phyloP scores from a whole-genome alignment of 805 yeast genomes.

The Lipomyces sp. region DNA sequence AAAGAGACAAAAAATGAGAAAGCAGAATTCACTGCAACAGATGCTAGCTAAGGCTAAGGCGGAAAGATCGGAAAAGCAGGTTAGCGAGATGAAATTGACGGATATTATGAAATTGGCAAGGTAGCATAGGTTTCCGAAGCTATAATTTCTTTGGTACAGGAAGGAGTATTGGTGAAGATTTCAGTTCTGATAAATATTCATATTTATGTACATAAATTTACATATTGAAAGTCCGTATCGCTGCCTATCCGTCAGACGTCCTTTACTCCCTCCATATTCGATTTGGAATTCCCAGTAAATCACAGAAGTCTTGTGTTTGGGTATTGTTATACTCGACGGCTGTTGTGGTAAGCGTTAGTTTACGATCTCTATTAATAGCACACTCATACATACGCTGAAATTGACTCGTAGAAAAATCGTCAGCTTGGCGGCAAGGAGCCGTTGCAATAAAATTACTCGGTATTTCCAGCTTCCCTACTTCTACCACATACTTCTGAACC shows the following conservation, averaged over 20 bases:
- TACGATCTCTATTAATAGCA: not conserved
- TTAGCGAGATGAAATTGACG: slow-evolving; percentile 21
- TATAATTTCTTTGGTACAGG: not conserved
- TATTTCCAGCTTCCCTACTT: slow-evolving; percentile 37
- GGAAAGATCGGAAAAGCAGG: slow-evolving; percentile 17
- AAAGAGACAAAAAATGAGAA: slow-evolving; percentile 32
- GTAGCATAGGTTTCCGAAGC: not conserved
- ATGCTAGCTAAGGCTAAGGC: slow-evolving; percentile 36
- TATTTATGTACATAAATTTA: not conserved
- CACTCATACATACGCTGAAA: slow-evolving; percentile 4
- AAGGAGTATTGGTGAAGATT: not conserved
- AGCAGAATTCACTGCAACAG: slow-evolving; percentile 31
- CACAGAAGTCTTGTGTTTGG: slow-evolving; percentile 43
- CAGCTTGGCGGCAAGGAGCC: slow-evolving; percentile 25
- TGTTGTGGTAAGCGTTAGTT: not conserved
- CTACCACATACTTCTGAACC: slow-evolving; percentile 43
- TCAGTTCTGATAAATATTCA: not conserved
- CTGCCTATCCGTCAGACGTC: not conserved
- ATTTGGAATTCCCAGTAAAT: slow-evolving; percentile 39
- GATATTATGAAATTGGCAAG: slow-evolving; percentile 26
- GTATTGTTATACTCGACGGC: slow-evolving; percentile 37
- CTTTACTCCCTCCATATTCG: slow-evolving; percentile 19
- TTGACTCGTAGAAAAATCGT: not conserved
- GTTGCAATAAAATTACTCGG: slow-evolving; percentile 42
- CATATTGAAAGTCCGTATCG: not conserved